These are phyloP conservation scores for Curvularia verruculosa DNA, from an alignment of 2,329 filamentous ascomycete species.

Conservation along the genomic window DNA sequence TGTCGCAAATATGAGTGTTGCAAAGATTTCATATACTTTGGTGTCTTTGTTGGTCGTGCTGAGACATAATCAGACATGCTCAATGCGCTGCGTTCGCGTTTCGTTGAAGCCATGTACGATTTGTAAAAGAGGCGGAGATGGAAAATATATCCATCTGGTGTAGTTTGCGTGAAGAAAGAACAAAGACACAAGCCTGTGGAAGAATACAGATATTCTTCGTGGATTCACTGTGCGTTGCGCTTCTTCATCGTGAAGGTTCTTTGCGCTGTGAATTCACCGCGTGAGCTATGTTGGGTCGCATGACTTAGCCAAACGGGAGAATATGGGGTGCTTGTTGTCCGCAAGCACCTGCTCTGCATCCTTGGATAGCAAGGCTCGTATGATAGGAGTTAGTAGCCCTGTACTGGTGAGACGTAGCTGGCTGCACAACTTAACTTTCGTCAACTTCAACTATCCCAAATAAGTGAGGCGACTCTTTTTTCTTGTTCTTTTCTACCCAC, in stretches of 20 bases:
- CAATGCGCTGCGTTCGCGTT: neutral
- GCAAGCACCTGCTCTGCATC: too few species aligned
- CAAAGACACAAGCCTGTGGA: neutral
- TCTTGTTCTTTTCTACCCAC: neutral
- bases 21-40: neutral
- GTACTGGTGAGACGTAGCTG: neutral
- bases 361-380: too few species aligned
- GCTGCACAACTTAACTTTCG: neutral
- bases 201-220: neutral
- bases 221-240: neutral
- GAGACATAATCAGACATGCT: neutral
- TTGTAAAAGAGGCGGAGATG: neutral
- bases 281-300: neutral
- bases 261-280: neutral
- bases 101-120: neutral
- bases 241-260: neutral
- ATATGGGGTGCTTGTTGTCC: neutral
- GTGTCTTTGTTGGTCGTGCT: neutral
- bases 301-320: neutral
- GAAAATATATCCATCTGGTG: neutral
- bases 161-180: neutral
- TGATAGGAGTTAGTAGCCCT: neutral
- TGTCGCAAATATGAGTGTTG: neutral
- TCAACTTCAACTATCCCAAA: neutral
- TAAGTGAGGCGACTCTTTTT: neutral